Conservation (phyloP, 2,329 filamentous ascomycete species). For the Didymella sp. region DNA sequence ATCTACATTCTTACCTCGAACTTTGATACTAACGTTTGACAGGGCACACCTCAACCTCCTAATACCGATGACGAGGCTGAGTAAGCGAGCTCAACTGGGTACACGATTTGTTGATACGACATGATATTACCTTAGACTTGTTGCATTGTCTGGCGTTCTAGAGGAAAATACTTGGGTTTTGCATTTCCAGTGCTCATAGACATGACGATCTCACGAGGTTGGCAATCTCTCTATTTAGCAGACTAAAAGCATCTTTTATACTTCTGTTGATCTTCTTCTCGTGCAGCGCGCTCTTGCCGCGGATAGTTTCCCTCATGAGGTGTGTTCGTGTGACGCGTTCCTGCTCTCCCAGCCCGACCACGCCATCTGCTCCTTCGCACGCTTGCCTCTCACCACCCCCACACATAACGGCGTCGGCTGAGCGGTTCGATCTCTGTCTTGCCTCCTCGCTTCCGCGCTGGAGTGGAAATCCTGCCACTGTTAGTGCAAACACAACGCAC, state of each 20-base stretch:
- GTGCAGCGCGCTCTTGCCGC: background rate
- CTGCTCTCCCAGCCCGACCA: background rate
- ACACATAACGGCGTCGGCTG: too few relatives aligned
- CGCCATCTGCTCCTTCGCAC: background rate
- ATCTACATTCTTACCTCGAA: background rate
- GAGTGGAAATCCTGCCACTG: background rate
- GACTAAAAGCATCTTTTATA: constrained; percentile 19
- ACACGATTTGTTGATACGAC: constrained; percentile 13
- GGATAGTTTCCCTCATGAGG: background rate
- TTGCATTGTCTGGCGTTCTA: constrained; percentile 29
- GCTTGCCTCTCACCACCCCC: background rate
- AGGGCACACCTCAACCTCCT: constrained; percentile 51
- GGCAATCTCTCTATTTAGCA: constrained; percentile 21
- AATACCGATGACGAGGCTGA: constrained; percentile 53
- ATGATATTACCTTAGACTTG: constrained; percentile 28
- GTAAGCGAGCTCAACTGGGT: constrained; percentile 29
- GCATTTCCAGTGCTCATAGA: constrained; percentile 19
- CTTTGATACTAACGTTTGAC: constrained; percentile 27
- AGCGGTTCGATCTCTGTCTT: too few relatives aligned
- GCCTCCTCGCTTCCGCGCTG: background rate
- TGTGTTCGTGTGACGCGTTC: background rate
- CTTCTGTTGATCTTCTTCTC: background rate
- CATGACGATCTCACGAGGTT: constrained; percentile 20
- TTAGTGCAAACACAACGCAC: background rate
- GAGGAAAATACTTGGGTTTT: constrained; percentile 18